Conservation (phyloP, 2,329 filamentous ascomycete genomes). For the Tolypocladium tropicale region DNA sequence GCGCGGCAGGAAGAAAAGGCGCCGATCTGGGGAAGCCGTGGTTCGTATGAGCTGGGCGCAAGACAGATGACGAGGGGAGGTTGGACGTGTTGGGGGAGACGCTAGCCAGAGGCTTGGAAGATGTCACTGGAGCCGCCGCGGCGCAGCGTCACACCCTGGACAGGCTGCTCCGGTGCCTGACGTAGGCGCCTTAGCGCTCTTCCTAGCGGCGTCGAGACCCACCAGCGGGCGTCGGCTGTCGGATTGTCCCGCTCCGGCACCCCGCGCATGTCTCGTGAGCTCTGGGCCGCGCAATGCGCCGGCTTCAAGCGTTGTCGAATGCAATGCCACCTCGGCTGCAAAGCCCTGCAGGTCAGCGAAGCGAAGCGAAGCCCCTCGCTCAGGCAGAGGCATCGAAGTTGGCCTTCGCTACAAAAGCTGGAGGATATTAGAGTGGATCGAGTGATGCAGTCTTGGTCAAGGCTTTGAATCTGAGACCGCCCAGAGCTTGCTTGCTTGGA, state of each 20-base stretch:
- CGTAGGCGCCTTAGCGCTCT: background rate
- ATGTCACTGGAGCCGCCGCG: background rate
- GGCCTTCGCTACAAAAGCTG: background rate
- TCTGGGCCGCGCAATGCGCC: background rate
- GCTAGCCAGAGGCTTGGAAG: background rate
- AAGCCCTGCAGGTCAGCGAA: background rate
- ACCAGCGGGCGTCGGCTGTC: background rate
- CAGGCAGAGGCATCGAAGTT: background rate
- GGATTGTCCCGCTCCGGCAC: background rate
- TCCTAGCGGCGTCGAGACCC: background rate
- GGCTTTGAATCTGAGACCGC: background rate
- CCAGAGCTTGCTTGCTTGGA: too few species aligned
- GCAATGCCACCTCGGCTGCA: background rate
- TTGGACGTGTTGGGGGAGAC: background rate
- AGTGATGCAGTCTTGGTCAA: background rate
- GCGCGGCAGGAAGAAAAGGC: background rate
- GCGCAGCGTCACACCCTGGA: background rate
- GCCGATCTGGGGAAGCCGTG: background rate
- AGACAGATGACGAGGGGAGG: background rate
- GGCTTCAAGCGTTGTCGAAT: background rate
- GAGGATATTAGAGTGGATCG: too few species aligned
- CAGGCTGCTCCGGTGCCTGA: background rate
- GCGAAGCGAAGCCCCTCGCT: background rate
- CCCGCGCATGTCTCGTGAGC: too few species aligned
- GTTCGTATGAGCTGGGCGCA: background rate